A percentile compares a stretch with the other conserved stretches of the same genome.
These are phyloP conservation scores for Mallotus japonicus DNA, from an alignment of 441 rosid species.

Conservation along the genomic window DNA sequence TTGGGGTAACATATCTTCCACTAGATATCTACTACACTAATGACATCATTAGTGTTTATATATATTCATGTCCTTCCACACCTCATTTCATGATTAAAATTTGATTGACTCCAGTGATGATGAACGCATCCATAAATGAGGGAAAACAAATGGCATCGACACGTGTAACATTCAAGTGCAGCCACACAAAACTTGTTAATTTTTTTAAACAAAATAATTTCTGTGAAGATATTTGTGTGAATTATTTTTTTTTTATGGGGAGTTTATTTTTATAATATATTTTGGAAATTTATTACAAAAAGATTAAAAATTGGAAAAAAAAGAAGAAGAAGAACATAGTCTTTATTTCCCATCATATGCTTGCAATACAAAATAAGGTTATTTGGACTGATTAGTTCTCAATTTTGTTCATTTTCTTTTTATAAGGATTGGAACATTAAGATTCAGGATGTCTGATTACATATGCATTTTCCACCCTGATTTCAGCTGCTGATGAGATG, in stretches of 20 bases:
- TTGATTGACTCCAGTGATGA: constrained; percentile 29
- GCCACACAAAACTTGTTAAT: background rate
- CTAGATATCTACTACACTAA: background rate
- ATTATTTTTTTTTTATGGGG: no score
- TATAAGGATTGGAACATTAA: no score
- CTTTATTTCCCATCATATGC: constrained; percentile 12
- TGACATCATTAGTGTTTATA: background rate
- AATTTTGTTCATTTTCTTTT: background rate
- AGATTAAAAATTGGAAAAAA: no score
- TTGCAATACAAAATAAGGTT: constrained; percentile 25
- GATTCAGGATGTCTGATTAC: no score
- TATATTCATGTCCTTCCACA: background rate
- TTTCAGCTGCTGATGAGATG: no score
- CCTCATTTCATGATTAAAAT: constrained; percentile 16
- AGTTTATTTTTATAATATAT: no score
- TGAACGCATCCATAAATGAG: background rate
- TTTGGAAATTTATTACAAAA: no score
- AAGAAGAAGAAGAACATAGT: background rate
- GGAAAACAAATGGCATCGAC: constrained; percentile 2
- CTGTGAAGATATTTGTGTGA: no score
- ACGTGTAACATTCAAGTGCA: constrained; percentile 1
- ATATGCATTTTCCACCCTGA: background rate
- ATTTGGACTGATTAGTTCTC: constrained; percentile 16
- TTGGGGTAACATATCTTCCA: constrained; percentile 18
- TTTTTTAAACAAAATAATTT: no score